A percentile compares a stretch with the other conserved stretches of the same genome.
Evolutionary conservation across 345 rosid genomes (phyloP).

Genomic region (Eucalyptus cloeziana): DNA sequence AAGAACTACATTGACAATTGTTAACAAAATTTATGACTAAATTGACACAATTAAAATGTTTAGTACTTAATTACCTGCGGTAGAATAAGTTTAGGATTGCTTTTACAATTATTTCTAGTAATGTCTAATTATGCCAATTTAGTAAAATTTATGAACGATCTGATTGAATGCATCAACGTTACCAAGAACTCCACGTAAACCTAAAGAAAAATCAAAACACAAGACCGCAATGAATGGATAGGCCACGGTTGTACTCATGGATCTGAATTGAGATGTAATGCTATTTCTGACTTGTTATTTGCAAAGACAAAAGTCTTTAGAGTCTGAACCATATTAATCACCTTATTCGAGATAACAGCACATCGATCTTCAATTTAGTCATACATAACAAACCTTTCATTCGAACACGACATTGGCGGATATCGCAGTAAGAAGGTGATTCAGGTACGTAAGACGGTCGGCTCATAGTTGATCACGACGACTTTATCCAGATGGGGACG

Average conservation of each 20-base stretch:
- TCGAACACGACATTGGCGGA: neutral
- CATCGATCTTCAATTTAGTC: neutral
- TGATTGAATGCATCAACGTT: neutral
- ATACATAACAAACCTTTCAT: neutral
- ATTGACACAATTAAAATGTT: no score
- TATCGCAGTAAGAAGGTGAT: neutral
- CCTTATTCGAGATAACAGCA: neutral
- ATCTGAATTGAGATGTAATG: neutral
- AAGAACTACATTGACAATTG: no score
- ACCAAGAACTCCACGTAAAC: neutral
- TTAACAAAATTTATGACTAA: no score
- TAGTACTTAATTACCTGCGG: no score
- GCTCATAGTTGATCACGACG: slow-evolving; percentile 52
- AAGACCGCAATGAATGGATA: neutral
- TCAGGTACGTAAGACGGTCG: slow-evolving; percentile 21
- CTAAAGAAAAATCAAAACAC: neutral
- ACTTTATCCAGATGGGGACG: slow-evolving; percentile 36
- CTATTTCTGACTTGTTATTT: neutral
- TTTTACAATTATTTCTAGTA: neutral
- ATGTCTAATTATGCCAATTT: neutral
- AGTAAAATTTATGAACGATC: neutral
- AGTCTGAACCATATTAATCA: neutral
- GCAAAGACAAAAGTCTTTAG: neutral
- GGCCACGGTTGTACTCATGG: neutral
- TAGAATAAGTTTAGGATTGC: no score